These are phyloP conservation scores for Gastrolobium bilobum DNA, from an alignment of 306 rosid genomes.

Conservation along the genomic window DNA sequence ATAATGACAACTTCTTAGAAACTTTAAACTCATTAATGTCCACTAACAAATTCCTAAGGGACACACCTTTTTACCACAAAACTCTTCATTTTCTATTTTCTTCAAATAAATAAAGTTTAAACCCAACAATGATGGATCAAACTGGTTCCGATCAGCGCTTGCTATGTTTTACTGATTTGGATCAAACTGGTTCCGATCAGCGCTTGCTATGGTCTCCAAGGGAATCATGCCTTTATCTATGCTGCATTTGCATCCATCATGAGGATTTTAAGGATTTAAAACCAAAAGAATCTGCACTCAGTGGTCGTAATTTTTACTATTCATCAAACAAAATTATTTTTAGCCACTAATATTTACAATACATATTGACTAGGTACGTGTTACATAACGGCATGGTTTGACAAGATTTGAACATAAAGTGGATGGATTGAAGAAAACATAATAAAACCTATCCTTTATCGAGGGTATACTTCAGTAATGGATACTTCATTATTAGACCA, in stretches of 20 bases:
- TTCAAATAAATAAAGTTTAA: too few relatives aligned
- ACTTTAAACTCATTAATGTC: too few relatives aligned
- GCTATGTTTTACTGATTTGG: not conserved
- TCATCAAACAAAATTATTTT: not conserved
- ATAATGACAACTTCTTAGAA: too few relatives aligned
- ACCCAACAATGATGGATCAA: too few relatives aligned
- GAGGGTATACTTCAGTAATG: slow-evolving; percentile 49
- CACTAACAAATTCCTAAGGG: too few relatives aligned
- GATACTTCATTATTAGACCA: slow-evolving; percentile 46
- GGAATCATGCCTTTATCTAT: not conserved
- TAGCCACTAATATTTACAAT: slow-evolving; percentile 24
- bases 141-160: too few relatives aligned
- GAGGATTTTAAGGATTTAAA: not conserved
- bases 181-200: not conserved
- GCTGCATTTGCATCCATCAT: not conserved
- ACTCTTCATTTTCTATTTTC: too few relatives aligned
- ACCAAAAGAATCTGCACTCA: slow-evolving; percentile 14
- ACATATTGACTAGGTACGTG: not conserved
- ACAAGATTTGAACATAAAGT: slow-evolving; percentile 6
- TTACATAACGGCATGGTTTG: not conserved
- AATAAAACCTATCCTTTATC: slow-evolving; percentile 13
- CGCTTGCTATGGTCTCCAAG: not conserved
- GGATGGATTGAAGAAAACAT: not conserved
- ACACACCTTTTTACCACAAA: too few relatives aligned
- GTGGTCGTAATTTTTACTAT: not conserved